Evolutionary conservation across 768 basidiomycete species (phyloP).

Genomic region (Lactifluus pinguis): DNA sequence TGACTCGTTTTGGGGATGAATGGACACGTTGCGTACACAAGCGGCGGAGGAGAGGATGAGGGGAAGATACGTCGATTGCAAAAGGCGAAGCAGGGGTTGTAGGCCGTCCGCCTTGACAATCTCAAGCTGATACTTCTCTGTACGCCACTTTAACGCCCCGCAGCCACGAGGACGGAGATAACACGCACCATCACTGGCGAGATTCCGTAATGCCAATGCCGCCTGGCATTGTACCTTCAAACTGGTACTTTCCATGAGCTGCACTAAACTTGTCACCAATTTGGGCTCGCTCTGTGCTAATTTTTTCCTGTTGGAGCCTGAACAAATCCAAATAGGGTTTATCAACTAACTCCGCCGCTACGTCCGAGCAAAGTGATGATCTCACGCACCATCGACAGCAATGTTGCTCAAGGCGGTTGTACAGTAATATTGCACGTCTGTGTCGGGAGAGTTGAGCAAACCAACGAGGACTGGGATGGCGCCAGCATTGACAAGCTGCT

Average conservation of each 20-base stretch:
- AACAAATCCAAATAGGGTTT: neutral
- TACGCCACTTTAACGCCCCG: neutral
- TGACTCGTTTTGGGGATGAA: conserved; percentile 96
- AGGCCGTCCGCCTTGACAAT: conserved; percentile 96
- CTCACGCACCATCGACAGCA: conserved; percentile 76
- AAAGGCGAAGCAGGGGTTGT: conserved; percentile 81
- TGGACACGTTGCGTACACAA: conserved; percentile 97
- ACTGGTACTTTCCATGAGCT: conserved; percentile 94
- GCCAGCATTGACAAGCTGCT: conserved; percentile 96
- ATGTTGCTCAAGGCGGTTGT: conserved; percentile 98
- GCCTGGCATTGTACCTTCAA: conserved; percentile 99
- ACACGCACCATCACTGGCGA: conserved; percentile 85
- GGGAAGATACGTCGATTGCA: conserved; percentile 95
- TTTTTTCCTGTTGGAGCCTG: conserved; percentile 86
- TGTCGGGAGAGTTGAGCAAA: conserved; percentile 89
- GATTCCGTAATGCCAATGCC: conserved; percentile 88
- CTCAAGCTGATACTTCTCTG: conserved; percentile 98
- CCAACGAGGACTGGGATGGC: conserved; percentile 96
- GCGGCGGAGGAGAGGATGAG: conserved; percentile 97
- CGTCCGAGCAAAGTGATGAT: neutral
- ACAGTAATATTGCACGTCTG: conserved; percentile 99
- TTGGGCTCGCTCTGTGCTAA: conserved; percentile 91
- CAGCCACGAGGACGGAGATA: neutral
- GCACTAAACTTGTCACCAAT: conserved; percentile 86
- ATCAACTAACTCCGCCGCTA: neutral